These are phyloP conservation scores for Paraglomus occultum DNA, from an alignment of 192 early-diverging fungal species.

Conservation along the genomic window DNA sequence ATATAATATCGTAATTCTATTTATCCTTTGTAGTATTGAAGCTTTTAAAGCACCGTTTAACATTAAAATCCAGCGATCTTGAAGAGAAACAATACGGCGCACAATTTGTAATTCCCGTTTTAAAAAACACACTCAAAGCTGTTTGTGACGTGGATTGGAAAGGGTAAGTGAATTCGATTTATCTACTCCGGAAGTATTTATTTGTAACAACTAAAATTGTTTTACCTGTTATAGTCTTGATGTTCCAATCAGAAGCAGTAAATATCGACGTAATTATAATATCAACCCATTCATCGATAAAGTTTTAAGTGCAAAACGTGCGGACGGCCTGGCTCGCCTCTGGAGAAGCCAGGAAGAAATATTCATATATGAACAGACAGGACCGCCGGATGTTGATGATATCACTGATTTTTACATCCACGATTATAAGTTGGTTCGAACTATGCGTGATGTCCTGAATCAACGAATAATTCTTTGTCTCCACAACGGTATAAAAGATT, in stretches of 20 bases:
- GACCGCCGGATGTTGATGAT: background rate
- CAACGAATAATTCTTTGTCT: conserved; percentile 2
- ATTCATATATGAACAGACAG: too few relatives aligned
- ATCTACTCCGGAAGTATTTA: too few relatives aligned
- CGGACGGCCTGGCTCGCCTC: background rate
- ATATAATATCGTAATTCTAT: too few relatives aligned
- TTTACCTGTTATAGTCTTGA: conserved; percentile 1
- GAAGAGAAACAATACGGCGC: too few relatives aligned
- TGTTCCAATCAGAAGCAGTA: conserved; percentile 5
- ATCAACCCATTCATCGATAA: conserved; percentile 6
- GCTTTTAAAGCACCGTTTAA: too few relatives aligned
- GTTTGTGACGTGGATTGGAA: too few relatives aligned
- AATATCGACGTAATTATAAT: background rate
- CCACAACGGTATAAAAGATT: background rate
- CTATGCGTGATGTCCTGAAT: conserved; percentile 1
- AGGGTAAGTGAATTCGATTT: too few relatives aligned
- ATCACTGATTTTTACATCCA: background rate
- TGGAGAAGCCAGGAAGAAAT: background rate
- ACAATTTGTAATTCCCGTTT: too few relatives aligned
- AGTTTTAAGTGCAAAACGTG: background rate
- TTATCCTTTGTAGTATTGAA: too few relatives aligned
- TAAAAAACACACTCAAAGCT: too few relatives aligned
- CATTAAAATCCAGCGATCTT: too few relatives aligned
- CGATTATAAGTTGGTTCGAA: background rate
- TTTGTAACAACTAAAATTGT: too few relatives aligned